Percentiles rank a stretch among this genome's conserved stretches.
These are phyloP conservation scores for Pinus taeda DNA, from an alignment of 75 land plant genomes.

Conservation along the genomic window DNA sequence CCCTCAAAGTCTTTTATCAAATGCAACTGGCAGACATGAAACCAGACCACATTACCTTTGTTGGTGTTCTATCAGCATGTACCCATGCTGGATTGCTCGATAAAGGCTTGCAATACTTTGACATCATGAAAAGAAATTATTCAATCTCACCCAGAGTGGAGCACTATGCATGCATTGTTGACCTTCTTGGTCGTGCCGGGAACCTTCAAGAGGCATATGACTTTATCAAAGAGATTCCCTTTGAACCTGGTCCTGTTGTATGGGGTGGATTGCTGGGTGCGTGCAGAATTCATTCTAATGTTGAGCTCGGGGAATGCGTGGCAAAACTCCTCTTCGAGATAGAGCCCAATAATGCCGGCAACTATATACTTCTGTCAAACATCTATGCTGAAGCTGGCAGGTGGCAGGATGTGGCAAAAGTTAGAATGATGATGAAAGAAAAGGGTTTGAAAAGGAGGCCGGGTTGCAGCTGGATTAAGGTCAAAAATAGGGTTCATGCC, in stretches of 20 bases:
- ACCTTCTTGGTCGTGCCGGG: slow-evolving; percentile 19
- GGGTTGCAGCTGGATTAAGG: not conserved
- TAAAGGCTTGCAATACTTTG: slow-evolving; percentile 13
- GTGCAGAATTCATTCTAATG: slow-evolving; percentile 19
- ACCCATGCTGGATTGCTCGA: slow-evolving; percentile 19
- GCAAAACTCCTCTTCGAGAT: slow-evolving; percentile 22
- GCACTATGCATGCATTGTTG: slow-evolving; percentile 21
- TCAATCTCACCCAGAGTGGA: slow-evolving; percentile 11
- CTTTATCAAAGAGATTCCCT: slow-evolving; percentile 13
- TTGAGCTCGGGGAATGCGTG: slow-evolving; percentile 25
- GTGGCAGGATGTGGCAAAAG: slow-evolving; percentile 31
- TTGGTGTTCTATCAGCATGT: slow-evolving; percentile 13
- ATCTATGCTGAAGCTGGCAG: slow-evolving; percentile 25
- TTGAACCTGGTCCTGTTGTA: slow-evolving; percentile 1
- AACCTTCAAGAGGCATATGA: slow-evolving; percentile 14
- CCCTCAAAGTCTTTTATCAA: slow-evolving; percentile 9
- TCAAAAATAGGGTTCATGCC: not conserved
- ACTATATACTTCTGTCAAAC: slow-evolving; percentile 28
- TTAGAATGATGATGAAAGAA: slow-evolving; percentile 13
- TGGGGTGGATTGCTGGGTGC: slow-evolving; percentile 41
- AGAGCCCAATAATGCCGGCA: slow-evolving; percentile 33
- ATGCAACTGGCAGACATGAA: slow-evolving; percentile 9
- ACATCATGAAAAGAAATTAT: slow-evolving; percentile 12
- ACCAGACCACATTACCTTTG: slow-evolving; percentile 16
- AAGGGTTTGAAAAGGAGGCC: slow-evolving; percentile 6